Evolutionary conservation across 2,329 filamentous ascomycete genomes (phyloP), one percentile per base, ranked within the genome.

Genomic region (Pseudogymnoascus sp.): DNA sequence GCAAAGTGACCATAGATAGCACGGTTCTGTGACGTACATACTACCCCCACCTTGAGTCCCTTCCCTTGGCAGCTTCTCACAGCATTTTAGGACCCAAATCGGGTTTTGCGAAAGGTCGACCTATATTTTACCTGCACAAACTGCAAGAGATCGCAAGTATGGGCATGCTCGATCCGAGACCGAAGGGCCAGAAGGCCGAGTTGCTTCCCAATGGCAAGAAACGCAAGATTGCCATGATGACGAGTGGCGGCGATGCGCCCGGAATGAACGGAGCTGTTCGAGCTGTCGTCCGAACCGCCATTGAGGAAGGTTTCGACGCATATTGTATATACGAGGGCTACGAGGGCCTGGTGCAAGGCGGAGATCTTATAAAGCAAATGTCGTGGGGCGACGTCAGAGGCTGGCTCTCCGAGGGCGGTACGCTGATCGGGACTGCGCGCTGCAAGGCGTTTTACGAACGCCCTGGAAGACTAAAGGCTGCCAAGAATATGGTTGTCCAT

Each of bases 361-460:
- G 91, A 56, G 83, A 92, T 73, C 86, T 93, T 78, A 97, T 99
- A 78, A 86, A 85, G 70, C 84, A 90, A 78, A 91, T 96, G 85
- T 79, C 85, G 60, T 97, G 93, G 93, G 85, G 96, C 68, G 92
- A 97, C 73, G 95, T 99, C 63, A 88, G 95, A 71, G 93, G 95
- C 71, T 99, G 89, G 83, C 84, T 96, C 62, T 93, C 91, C 33
- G 92, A 96, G 74, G 95, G 95, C 67, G 95, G 95, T 67, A 99
- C 95, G 15, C 83, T 97, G 66, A 97, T 99, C 73, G 95, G 95
- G 66, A 97, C 95, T 42, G 95, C 95, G 63, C 85, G 95, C 67
- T 96, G 93, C 80, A 91, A 89, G 86, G 87, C 86, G 63, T 99
- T 99, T 79, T 93, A 90, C 77, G 89, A 97, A 76, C 88, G 95